Conservation (phyloP, 2,329 filamentous ascomycete genomes). For the Fusarium oligoseptatum region DNA sequence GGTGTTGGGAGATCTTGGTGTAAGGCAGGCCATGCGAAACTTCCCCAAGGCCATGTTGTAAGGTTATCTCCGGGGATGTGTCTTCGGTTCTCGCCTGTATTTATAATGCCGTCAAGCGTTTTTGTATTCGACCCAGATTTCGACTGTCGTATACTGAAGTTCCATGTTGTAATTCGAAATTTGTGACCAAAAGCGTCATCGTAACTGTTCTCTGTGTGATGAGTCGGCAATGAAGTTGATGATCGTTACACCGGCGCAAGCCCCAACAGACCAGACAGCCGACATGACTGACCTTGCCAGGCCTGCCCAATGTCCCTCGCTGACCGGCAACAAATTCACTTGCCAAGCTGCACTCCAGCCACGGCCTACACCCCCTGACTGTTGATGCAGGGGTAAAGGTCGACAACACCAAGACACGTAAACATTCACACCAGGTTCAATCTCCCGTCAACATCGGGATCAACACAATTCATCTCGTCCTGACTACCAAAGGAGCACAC, state of each 20-base stretch:
- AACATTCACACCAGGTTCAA: constrained; percentile 46
- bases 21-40: constrained; percentile 84
- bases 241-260: not conserved
- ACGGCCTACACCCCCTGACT: constrained; percentile 30
- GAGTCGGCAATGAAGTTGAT: not conserved
- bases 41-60: constrained; percentile 90
- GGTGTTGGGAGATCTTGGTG: constrained; percentile 83
- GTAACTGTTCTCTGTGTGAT: not conserved
- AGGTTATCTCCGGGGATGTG: not conserved
- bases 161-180: not conserved
- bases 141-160: not conserved
- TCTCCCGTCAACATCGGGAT: constrained; percentile 47
- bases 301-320: not conserved
- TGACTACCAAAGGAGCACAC: constrained; percentile 54
- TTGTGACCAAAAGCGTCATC: not conserved
- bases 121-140: not conserved
- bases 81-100: constrained; percentile 5
- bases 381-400: constrained; percentile 19
- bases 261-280: not conserved
- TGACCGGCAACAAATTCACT: not conserved
- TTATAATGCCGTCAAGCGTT: constrained; percentile 14
- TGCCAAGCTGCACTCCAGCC: constrained; percentile 18
- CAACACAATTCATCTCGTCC: constrained; percentile 55
- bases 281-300: not conserved
- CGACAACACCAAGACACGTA: constrained; percentile 43